A percentile compares a stretch with the other conserved stretches of the same genome.
phyloP scores from a whole-genome alignment of 1,139 yeast genomes.

The Suhomyces panamericanus region DNA sequence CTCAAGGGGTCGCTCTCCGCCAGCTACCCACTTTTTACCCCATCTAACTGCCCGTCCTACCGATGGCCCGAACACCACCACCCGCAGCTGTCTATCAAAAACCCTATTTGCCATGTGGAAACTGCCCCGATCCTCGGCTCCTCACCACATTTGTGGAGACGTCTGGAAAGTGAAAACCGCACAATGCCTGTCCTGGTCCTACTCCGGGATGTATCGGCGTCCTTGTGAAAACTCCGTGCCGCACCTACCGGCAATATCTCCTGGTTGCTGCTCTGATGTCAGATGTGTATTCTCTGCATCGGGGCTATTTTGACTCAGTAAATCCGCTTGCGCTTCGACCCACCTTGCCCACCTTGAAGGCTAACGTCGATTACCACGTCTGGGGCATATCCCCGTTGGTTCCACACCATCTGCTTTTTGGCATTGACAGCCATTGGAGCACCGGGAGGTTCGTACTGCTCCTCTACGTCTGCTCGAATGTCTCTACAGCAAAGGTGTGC shows the following conservation, averaged over 20 bases:
- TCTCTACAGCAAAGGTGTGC: too few species aligned
- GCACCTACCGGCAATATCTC: not conserved
- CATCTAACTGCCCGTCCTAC: constrained; percentile 3
- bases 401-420: too few species aligned
- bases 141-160: not conserved
- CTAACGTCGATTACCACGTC: too few species aligned
- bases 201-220: not conserved
- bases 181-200: not conserved
- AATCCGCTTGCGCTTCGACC: not conserved
- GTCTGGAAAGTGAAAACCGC: not conserved
- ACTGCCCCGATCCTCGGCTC: not conserved
- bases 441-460: too few species aligned
- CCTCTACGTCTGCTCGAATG: too few species aligned
- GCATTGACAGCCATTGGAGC: too few species aligned
- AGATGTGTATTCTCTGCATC: not conserved
- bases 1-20: not conserved
- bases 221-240: not conserved
- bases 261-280: not conserved
- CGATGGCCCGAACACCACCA: constrained; percentile 1
- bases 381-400: too few species aligned
- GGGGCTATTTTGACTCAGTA: not conserved
- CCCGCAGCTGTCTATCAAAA: not conserved
- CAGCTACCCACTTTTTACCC: constrained; percentile 5
- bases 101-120: too few species aligned
- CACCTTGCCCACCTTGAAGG: too few species aligned